Evolutionary conservation across 352 stramenopile species (phyloP).

Genomic region (Plasmopara viticola): DNA sequence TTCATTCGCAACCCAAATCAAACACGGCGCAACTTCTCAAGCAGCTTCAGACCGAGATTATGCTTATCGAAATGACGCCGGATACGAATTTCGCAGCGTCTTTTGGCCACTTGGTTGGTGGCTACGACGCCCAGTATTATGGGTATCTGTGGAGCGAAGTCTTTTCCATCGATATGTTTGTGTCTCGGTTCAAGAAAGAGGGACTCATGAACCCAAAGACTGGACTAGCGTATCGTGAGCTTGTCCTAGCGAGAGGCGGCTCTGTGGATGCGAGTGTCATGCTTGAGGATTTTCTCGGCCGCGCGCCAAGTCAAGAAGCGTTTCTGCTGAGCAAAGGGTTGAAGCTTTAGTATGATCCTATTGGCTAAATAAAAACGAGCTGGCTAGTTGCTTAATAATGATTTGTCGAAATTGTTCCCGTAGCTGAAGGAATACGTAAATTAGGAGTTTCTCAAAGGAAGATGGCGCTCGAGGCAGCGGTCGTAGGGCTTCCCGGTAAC

Average conservation of each 20-base stretch:
- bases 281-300: slow-evolving; percentile 75
- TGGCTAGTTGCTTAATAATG: too few species aligned
- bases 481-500: slow-evolving; percentile 68
- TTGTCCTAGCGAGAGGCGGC: slow-evolving; percentile 79
- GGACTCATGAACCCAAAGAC: slow-evolving; percentile 77
- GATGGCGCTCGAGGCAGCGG: slow-evolving; percentile 55
- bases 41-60: slow-evolving; percentile 79
- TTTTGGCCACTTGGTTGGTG: slow-evolving; percentile 77
- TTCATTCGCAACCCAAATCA: slow-evolving; percentile 76
- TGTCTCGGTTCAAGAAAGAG: slow-evolving; percentile 80
- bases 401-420: too few species aligned
- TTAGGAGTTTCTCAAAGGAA: slow-evolving; percentile 8
- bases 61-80: slow-evolving; percentile 82
- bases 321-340: slow-evolving; percentile 82
- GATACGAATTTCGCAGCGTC: slow-evolving; percentile 79
- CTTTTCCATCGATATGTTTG: slow-evolving; percentile 88
- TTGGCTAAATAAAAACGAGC: slow-evolving; percentile 6
- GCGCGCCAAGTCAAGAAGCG: slow-evolving; percentile 66
- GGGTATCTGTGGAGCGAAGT: slow-evolving; percentile 90
- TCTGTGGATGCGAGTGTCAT: slow-evolving; percentile 74
- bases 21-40: slow-evolving; percentile 76
- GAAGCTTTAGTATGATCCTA: slow-evolving; percentile 14
- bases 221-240: slow-evolving; percentile 77
- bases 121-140: slow-evolving; percentile 79
- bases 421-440: slow-evolving; percentile 3